phyloP scores from a whole-genome alignment of 768 basidiomycete species.

The Collybia sp. region DNA sequence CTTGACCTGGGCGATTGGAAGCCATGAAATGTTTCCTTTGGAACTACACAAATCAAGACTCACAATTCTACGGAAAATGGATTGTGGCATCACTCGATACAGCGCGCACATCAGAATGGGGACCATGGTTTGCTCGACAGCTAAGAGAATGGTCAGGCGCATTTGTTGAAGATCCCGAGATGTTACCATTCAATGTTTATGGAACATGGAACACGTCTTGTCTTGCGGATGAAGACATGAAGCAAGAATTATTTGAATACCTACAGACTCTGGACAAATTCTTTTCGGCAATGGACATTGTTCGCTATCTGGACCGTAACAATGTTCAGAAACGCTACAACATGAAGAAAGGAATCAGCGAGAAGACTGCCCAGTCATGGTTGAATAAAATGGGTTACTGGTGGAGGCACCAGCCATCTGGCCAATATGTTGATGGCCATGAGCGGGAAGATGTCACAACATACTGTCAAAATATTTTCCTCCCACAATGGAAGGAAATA shows the following conservation, averaged over 20 bases:
- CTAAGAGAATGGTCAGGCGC: no score
- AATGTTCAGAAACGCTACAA: conserved; percentile 2
- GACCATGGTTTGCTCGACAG: no score
- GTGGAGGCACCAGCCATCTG: conserved; percentile 16
- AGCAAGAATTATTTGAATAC: conserved; percentile 3
- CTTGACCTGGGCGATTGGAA: no score
- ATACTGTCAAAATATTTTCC: conserved; percentile 20
- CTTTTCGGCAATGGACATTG: conserved; percentile 8
- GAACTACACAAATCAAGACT: no score
- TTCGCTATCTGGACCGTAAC: conserved; percentile 2
- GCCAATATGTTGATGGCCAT: conserved; percentile 31
- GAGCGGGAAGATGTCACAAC: conserved; percentile 25
- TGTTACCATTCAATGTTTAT: no score
- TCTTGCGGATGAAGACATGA: conserved; percentile 3
- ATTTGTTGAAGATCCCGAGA: no score
- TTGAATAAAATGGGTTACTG: conserved; percentile 21
- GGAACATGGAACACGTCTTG: conserved; percentile 4
- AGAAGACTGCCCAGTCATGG: conserved; percentile 24
- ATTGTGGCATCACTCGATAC: no score
- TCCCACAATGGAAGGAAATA: conserved; percentile 11
- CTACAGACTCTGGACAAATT: conserved; percentile 4
- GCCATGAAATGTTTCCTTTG: no score
- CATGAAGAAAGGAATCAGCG: conserved; percentile 9
- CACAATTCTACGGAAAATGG: no score
- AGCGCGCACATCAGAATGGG: no score